Evolutionary conservation across 2,329 filamentous ascomycete species (phyloP).

Genomic region (Trichoderma aggressivum): DNA sequence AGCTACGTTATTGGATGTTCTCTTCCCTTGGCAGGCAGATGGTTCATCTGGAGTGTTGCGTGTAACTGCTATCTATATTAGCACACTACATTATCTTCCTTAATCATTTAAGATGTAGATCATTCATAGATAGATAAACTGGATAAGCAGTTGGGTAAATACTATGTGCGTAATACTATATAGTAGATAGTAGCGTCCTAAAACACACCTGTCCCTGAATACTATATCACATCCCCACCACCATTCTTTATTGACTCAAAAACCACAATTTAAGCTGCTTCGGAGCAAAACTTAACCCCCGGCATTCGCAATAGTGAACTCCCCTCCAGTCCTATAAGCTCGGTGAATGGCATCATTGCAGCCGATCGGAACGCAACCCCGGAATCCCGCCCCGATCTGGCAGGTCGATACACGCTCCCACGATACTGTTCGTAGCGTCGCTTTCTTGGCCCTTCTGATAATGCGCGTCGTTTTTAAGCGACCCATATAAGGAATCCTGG

Average conservation of each 20-base stretch:
- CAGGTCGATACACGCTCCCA: background rate
- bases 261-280: background rate
- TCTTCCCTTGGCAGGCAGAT: too few relatives aligned
- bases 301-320: background rate
- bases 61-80: background rate
- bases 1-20: background rate
- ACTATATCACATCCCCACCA: background rate
- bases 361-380: conserved; percentile 9
- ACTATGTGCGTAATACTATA: background rate
- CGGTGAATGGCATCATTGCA: conserved; percentile 14
- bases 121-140: background rate
- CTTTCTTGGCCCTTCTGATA: background rate
- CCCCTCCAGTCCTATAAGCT: background rate
- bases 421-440: background rate
- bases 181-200: background rate
- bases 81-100: background rate
- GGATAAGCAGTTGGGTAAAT: too few relatives aligned
- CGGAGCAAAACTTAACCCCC: background rate
- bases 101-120: background rate
- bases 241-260: background rate
- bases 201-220: background rate
- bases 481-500: background rate
- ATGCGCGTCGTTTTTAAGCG: background rate
- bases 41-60: background rate
- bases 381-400: conserved; percentile 15